Conservation (phyloP, 148 eudicot species). For the Fagopyrum esculentum region DNA sequence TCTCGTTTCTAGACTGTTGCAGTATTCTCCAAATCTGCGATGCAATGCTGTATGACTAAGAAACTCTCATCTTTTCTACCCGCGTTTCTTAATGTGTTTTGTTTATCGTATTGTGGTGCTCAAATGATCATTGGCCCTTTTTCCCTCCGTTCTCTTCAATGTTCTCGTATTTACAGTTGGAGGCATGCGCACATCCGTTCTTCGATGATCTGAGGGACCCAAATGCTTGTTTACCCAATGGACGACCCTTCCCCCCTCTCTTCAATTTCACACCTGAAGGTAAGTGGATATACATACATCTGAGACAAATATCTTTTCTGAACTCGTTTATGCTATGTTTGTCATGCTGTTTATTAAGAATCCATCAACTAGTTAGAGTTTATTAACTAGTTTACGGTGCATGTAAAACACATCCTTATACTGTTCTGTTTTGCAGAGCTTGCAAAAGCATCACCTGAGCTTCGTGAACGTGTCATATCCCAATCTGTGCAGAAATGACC, state of each 20-base stretch:
- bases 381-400: no score
- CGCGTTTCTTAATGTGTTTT: not conserved
- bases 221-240: conserved; percentile 64
- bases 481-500: conserved; percentile 41
- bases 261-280: conserved; percentile 85
- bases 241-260: conserved; percentile 70
- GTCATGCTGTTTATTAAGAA: not conserved
- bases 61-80: not conserved
- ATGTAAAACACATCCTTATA: no score
- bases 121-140: not conserved
- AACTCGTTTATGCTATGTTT: not conserved
- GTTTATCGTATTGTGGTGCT: not conserved
- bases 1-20: conserved; percentile 18
- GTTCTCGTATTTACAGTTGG: conserved; percentile 52
- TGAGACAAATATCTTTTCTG: not conserved
- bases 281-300: conserved; percentile 6
- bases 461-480: conserved; percentile 61
- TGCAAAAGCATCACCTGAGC: conserved; percentile 53
- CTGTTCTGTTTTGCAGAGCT: conserved; percentile 46
- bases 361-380: not conserved
- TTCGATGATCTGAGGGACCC: conserved; percentile 79
- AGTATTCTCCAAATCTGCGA: conserved; percentile 15
- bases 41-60: conserved; percentile 13
- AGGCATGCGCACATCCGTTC: conserved; percentile 98
- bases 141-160: conserved; percentile 5